A percentile compares a stretch with the other conserved stretches of the same genome.
Evolutionary conservation across 2,329 filamentous ascomycete genomes (phyloP).

Genomic region (Diatrype stigma): DNA sequence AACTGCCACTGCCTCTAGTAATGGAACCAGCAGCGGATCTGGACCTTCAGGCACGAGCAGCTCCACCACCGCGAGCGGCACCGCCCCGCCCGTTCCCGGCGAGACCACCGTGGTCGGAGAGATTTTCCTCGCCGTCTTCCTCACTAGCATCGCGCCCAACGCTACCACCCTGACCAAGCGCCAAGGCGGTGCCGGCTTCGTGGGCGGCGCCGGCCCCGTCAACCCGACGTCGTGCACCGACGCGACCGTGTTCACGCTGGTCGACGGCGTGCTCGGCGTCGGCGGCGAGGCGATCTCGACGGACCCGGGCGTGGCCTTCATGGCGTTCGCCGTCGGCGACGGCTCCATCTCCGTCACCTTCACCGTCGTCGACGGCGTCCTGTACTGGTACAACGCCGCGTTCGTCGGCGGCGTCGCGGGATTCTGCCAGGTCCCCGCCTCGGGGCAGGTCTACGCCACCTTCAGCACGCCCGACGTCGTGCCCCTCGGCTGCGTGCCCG

Average conservation of each 20-base stretch:
- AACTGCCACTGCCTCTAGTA: too few relatives aligned
- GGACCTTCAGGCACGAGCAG: too few relatives aligned
- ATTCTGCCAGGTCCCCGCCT: constrained; percentile 19
- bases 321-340: constrained; percentile 6
- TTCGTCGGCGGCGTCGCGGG: constrained; percentile 21
- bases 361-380: constrained; percentile 11
- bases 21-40: too few relatives aligned
- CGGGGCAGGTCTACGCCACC: constrained; percentile 16
- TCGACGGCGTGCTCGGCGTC: constrained; percentile 13
- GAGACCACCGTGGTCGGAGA: constrained; percentile 10
- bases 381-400: constrained; percentile 22
- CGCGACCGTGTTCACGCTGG: constrained; percentile 20
- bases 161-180: constrained; percentile 6
- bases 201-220: constrained; percentile 18
- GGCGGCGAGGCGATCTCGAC: constrained; percentile 15
- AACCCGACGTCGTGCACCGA: constrained; percentile 17
- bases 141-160: not conserved
- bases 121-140: constrained; percentile 17
- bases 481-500: constrained; percentile 14
- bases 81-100: constrained; percentile 7
- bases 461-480: constrained; percentile 10
- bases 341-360: constrained; percentile 12
- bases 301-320: constrained; percentile 11
- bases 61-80: constrained; percentile 2
- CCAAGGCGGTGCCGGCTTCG: constrained; percentile 9